Base-by-base conservation (phyloP, 139 green algal genomes). In the Micromonas commoda region DNA sequence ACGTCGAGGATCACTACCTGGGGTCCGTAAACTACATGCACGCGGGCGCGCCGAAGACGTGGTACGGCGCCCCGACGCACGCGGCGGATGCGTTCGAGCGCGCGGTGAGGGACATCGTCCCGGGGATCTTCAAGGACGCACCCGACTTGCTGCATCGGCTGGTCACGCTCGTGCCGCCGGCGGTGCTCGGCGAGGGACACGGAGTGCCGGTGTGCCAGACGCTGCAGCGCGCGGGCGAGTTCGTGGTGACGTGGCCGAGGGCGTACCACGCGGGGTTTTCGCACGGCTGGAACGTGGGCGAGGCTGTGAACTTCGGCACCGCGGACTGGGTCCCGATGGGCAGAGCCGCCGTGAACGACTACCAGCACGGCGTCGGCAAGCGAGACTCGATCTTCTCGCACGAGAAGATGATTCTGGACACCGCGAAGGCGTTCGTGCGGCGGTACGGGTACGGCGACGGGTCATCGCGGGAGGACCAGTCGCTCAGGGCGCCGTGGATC, bases 1-100 rank as follows among this genome's bases (percentile, higher is more conserved):
- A 97, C 75, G 87, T 95, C n/a, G 92, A 97, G 82, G 93, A 97
- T 81, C 91, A 96, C 79, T 91, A 91, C 83, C 83, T 96, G 34
- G 86, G 88, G 75, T 87, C 75, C 60, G 79, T 88, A 32, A 88
- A 88, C 63, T 88, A 88, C 63, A 82, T 91, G 71, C 93, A 97
- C 83, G 67, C 87, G 57, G 93, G 93, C 2, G 90, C 91, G 0
- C 74, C 90, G 67, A 97, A 97, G 85, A 91, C 88, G 2, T 95
- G 84, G 84, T 86, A 82, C 26, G 39, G n/a, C 31, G 71, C 77
- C 31, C 64, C 77, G 26, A n/a, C 29, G 21, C 5, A 2, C 23
- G 31, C 35, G 29, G 52, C 52, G 13, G n/a, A 37, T 23, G 31
- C 52, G 34, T 84, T 76, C 53, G 77, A 76, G 28, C n/a, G 31